Percentiles rank a stretch among this genome's conserved stretches.
These are phyloP conservation scores for Ostreobium quekettii DNA, from an alignment of 139 green algal genomes.

Conservation along the genomic window DNA sequence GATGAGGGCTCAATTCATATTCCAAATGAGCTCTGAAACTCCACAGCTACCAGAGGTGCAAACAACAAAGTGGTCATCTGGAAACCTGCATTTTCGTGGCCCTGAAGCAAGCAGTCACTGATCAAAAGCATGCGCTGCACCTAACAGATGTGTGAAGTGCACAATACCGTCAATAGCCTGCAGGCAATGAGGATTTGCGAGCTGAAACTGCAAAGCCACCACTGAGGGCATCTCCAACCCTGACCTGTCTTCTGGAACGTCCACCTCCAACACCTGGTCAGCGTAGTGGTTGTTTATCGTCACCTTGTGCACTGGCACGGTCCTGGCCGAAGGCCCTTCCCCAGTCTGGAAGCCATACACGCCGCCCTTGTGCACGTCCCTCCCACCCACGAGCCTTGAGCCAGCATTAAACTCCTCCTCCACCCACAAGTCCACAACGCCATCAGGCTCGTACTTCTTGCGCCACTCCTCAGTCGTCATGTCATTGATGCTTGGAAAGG, in stretches of 20 bases:
- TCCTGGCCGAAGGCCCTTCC: constrained; percentile 50
- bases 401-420: constrained; percentile 93
- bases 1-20: too few species aligned
- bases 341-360: constrained; percentile 58
- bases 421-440: constrained; percentile 78
- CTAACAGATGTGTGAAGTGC: too few species aligned
- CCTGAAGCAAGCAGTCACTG: too few species aligned
- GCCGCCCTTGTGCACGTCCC: constrained; percentile 57
- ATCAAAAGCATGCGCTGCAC: too few species aligned
- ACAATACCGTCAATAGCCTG: too few species aligned
- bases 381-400: constrained; percentile 65
- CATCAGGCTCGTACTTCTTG: constrained; percentile 59
- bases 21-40: too few species aligned
- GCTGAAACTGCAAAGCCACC: too few species aligned
- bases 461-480: constrained; percentile 78
- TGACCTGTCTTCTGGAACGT: constrained; percentile 80
- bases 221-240: too few species aligned
- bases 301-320: constrained; percentile 54
- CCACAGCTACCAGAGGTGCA: too few species aligned
- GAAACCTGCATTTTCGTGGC: too few species aligned
- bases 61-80: too few species aligned
- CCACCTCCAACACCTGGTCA: constrained; percentile 65
- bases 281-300: constrained; percentile 69
- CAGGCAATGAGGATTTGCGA: too few species aligned
- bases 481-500: constrained; percentile 52